These are phyloP conservation scores for Ophiognomonia clavigignenti-juglandacearum DNA, from an alignment of 2,329 filamentous ascomycete genomes.

Conservation along the genomic window DNA sequence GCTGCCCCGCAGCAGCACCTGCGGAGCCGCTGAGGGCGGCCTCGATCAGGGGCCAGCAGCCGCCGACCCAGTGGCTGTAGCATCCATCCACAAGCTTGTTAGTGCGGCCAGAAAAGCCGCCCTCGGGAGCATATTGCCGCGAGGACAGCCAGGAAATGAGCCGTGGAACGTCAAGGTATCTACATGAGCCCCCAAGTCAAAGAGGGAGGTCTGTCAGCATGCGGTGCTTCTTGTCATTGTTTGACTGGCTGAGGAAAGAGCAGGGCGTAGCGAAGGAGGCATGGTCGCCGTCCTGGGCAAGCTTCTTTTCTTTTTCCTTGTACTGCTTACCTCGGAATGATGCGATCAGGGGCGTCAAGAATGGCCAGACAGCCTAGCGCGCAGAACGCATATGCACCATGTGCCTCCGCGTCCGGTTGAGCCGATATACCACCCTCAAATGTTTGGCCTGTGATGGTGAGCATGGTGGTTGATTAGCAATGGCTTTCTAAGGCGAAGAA, in stretches of 20 bases:
- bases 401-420: slow-evolving; percentile 82
- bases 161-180: slow-evolving; percentile 70
- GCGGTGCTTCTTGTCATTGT: slow-evolving; percentile 31
- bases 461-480: slow-evolving; percentile 22
- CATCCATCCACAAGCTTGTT: slow-evolving; percentile 98
- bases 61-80: slow-evolving; percentile 97
- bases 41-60: slow-evolving; percentile 89
- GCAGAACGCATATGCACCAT: slow-evolving; percentile 96
- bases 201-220: slow-evolving; percentile 26
- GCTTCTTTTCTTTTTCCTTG: slow-evolving; percentile 8
- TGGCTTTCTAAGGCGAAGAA: slow-evolving; percentile 10
- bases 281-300: slow-evolving; percentile 7
- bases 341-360: slow-evolving; percentile 70
- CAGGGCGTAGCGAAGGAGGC: slow-evolving; percentile 10
- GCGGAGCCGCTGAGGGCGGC: slow-evolving; percentile 52
- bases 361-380: slow-evolving; percentile 85
- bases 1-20: slow-evolving; percentile 21
- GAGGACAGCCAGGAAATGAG: slow-evolving; percentile 85
- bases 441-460: slow-evolving; percentile 64
- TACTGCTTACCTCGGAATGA: slow-evolving; percentile 61
- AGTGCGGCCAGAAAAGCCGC: slow-evolving; percentile 86
- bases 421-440: slow-evolving; percentile 92
- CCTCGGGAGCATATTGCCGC: slow-evolving; percentile 85
- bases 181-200: slow-evolving; percentile 30
- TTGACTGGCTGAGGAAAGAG: slow-evolving; percentile 31